A percentile compares a stretch with the other conserved stretches of the same genome.
phyloP scores from a whole-genome alignment of 2,329 filamentous ascomycete genomes.

The Pestalotiopsis sp. region DNA sequence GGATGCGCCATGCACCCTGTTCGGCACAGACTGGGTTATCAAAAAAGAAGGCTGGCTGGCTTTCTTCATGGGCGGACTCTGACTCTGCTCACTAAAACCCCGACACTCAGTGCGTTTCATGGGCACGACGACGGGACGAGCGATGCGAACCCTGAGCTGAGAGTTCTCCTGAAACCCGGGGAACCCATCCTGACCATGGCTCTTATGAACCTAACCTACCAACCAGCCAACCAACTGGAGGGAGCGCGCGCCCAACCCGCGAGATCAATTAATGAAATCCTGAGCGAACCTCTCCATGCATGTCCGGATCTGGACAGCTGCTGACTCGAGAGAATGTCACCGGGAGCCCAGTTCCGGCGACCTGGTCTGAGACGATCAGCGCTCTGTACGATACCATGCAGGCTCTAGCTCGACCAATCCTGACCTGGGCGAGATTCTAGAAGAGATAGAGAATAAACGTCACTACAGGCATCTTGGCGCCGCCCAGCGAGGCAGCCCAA shows the following conservation, averaged over 20 bases:
- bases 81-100: not conserved
- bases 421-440: not conserved
- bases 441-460: conserved; percentile 1
- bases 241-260: not conserved
- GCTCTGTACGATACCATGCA: too few species aligned
- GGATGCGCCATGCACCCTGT: not conserved
- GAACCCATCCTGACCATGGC: not conserved
- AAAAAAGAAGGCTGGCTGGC: not conserved
- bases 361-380: not conserved
- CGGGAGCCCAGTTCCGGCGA: conserved; percentile 3
- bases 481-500: not conserved
- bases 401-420: not conserved
- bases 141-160: not conserved
- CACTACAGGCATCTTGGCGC: not conserved
- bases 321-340: not conserved
- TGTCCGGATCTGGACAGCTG: not conserved
- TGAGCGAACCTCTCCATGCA: not conserved
- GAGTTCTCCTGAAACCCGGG: not conserved
- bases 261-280: not conserved
- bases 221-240: not conserved
- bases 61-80: not conserved
- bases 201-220: not conserved
- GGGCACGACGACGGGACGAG: not conserved
- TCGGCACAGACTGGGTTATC: not conserved
- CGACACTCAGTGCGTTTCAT: not conserved